Evolutionary conservation across 2,329 filamentous ascomycete genomes (phyloP).

Genomic region (Pyrenophora tritici-repentis): DNA sequence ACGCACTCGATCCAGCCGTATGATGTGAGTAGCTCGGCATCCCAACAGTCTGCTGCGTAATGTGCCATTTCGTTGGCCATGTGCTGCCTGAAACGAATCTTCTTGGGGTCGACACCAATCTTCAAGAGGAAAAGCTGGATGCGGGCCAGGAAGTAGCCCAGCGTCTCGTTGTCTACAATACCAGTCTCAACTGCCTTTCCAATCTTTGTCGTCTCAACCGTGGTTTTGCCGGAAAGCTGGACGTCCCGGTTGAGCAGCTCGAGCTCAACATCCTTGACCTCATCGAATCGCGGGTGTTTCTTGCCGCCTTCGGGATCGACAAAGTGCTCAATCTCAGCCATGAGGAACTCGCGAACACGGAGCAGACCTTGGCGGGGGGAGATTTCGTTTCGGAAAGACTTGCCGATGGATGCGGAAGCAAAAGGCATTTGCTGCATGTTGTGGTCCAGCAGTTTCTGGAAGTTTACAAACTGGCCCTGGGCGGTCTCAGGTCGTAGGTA

Average conservation of each 20-base stretch:
- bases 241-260: constrained; percentile 82
- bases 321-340: constrained; percentile 99
- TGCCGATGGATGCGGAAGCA: constrained; percentile 94
- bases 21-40: constrained; percentile 87
- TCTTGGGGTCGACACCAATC: constrained; percentile 83
- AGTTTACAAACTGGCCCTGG: constrained; percentile 97
- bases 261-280: constrained; percentile 83
- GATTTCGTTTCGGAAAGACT: constrained; percentile 98
- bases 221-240: constrained; percentile 84
- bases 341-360: constrained; percentile 94
- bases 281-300: constrained; percentile 86
- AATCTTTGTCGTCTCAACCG: constrained; percentile 73
- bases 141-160: constrained; percentile 94
- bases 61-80: constrained; percentile 92
- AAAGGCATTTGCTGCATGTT: constrained; percentile 96
- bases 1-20: constrained; percentile 99
- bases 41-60: constrained; percentile 97
- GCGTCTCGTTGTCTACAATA: constrained; percentile 93
- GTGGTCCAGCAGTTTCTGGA: constrained; percentile 93
- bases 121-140: constrained; percentile 89
- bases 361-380: constrained; percentile 89
- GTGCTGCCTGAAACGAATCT: constrained; percentile 95
- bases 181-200: constrained; percentile 82
- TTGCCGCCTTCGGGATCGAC: constrained; percentile 94
- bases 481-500: constrained; percentile 77